A percentile compares a stretch with the other conserved stretches of the same genome.
Evolutionary conservation across 768 basidiomycete genomes (phyloP).

Genomic region (Dendrothele bispora): DNA sequence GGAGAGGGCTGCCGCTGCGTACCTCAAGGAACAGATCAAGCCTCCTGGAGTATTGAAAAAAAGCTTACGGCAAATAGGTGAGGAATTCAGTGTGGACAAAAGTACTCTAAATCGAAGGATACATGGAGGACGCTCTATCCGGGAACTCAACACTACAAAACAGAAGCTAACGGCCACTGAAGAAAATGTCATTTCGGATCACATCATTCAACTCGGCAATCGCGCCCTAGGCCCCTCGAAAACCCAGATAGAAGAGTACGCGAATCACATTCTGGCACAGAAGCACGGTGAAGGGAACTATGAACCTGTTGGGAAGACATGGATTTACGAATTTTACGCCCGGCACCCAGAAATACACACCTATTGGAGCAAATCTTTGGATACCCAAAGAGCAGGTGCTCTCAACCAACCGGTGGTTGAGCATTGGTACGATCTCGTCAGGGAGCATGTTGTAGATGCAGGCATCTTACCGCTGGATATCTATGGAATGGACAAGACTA

Average conservation of each 20-base stretch:
- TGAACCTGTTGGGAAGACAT: constrained; percentile 23
- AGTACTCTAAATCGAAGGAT: background rate
- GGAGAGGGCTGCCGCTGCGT: too few relatives aligned
- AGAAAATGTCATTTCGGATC: constrained; percentile 29
- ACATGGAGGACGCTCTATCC: background rate
- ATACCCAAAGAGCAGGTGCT: constrained; percentile 24
- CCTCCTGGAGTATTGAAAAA: too few relatives aligned
- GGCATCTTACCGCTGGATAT: constrained; percentile 21
- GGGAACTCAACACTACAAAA: background rate
- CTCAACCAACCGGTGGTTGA: constrained; percentile 28
- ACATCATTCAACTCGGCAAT: constrained; percentile 25
- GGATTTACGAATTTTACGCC: constrained; percentile 26
- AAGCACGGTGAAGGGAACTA: constrained; percentile 11
- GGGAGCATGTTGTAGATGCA: constrained; percentile 19
- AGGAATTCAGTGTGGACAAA: background rate
- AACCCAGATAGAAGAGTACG: constrained; percentile 17
- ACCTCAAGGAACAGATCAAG: too few relatives aligned
- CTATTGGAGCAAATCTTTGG: constrained; percentile 32
- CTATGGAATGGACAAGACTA: constrained; percentile 41
- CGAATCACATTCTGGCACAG: constrained; percentile 28
- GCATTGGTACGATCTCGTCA: constrained; percentile 31
- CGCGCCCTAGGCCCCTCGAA: constrained; percentile 23
- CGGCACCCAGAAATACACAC: constrained; percentile 29
- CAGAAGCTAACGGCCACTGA: constrained; percentile 24
- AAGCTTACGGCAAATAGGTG: too few relatives aligned